phyloP scores from a whole-genome alignment of 73 alveolate species.

The Uronychia setigera region DNA sequence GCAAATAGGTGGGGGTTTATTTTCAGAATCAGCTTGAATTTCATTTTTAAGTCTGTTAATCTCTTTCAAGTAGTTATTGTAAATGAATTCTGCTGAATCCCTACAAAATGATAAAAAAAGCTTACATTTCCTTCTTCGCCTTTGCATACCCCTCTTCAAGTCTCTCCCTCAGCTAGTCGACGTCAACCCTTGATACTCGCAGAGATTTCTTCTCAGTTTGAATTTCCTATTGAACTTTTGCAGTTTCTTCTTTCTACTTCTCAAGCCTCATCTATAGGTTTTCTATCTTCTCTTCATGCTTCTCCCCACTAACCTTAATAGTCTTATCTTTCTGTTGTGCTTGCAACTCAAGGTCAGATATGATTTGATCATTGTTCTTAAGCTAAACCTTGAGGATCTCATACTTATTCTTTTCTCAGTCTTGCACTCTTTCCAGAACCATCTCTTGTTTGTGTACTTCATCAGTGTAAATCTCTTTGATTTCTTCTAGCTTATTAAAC shows the following conservation, averaged over 20 bases:
- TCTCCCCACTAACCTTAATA: not conserved
- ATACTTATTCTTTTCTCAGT: not conserved
- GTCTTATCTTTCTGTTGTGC: not conserved
- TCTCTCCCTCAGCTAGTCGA: not conserved
- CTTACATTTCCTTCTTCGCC: not conserved
- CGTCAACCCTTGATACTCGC: not conserved
- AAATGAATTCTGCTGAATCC: not conserved
- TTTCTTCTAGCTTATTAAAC: not conserved
- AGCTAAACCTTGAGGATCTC: not conserved
- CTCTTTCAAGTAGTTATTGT: not conserved
- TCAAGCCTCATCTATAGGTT: not conserved
- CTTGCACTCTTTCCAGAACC: not conserved
- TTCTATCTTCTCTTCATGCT: not conserved
- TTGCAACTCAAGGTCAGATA: not conserved
- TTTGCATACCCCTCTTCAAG: not conserved
- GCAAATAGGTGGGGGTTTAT: no score
- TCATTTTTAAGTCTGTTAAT: not conserved
- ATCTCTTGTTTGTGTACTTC: not conserved
- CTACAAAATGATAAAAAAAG: not conserved
- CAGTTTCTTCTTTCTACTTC: not conserved
- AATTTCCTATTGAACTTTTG: not conserved
- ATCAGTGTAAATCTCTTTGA: not conserved
- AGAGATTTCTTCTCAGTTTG: not conserved
- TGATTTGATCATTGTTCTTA: no score
- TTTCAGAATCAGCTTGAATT: no score